Evolutionary conservation across 495 filamentous ascomycete species (phyloP).

Genomic region (Neurospora sp.): DNA sequence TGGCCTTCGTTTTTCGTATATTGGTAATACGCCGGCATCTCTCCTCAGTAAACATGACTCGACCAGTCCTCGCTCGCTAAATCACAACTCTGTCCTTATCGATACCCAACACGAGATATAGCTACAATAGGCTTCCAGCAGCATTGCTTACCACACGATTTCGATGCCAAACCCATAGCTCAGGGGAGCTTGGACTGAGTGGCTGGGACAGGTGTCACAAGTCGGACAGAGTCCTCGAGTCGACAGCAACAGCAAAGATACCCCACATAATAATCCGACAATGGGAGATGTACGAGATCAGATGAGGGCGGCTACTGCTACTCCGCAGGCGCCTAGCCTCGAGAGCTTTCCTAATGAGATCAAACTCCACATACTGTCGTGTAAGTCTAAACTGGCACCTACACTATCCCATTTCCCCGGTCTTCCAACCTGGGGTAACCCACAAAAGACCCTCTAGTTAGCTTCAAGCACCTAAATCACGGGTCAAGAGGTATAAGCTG

Average conservation of each 20-base stretch:
- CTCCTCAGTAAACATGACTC: not conserved
- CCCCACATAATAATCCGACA: not conserved
- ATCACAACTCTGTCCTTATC: not conserved
- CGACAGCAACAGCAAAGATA: not conserved
- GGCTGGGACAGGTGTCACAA: not conserved
- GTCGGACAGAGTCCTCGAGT: not conserved
- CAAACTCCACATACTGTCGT: slow-evolving; percentile 61
- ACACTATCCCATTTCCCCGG: not conserved
- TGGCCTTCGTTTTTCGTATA: not conserved
- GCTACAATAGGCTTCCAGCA: not conserved
- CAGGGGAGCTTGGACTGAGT: not conserved
- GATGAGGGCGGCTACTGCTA: not conserved
- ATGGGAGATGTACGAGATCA: not conserved
- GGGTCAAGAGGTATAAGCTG: not conserved
- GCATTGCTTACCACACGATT: not conserved
- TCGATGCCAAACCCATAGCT: not conserved
- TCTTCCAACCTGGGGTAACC: not conserved
- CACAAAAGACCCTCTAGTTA: not conserved
- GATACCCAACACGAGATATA: not conserved
- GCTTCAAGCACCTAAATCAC: not conserved
- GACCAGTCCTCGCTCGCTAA: not conserved
- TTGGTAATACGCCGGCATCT: not conserved
- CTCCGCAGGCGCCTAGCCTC: slow-evolving; percentile 16
- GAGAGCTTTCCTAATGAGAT: slow-evolving; percentile 66
- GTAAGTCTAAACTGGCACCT: slow-evolving; percentile 35